These are phyloP conservation scores for Tarenaya hassleriana DNA, from an alignment of 345 rosid species.

Conservation along the genomic window DNA sequence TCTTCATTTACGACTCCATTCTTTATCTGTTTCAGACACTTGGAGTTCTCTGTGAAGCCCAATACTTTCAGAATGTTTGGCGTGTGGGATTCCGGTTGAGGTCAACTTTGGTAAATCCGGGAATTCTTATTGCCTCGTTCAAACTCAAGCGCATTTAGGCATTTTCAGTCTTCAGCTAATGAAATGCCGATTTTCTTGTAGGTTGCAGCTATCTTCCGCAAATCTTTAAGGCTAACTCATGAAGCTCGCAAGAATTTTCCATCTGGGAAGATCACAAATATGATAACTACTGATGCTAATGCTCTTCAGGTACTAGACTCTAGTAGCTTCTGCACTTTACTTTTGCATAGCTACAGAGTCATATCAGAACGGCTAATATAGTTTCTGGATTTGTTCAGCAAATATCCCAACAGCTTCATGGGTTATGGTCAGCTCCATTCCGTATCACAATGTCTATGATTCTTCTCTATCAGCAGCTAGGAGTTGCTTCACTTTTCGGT, in stretches of 20 bases:
- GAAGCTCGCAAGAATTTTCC: constrained; percentile 78
- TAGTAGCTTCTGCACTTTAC: constrained; percentile 6
- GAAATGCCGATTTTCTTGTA: constrained; percentile 25
- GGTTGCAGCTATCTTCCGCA: constrained; percentile 94
- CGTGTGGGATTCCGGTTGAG: constrained; percentile 86
- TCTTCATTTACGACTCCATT: neutral
- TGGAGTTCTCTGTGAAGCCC: constrained; percentile 76
- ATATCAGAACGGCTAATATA: constrained; percentile 14
- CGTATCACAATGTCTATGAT: constrained; percentile 72
- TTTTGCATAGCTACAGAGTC: constrained; percentile 2
- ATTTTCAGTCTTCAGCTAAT: constrained; percentile 11
- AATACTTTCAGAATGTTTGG: constrained; percentile 72
- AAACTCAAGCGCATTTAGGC: constrained; percentile 9
- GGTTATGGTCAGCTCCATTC: constrained; percentile 95
- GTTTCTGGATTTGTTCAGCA: constrained; percentile 39
- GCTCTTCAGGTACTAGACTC: constrained; percentile 71
- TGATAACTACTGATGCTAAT: constrained; percentile 94
- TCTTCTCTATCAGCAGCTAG: constrained; percentile 84
- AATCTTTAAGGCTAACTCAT: constrained; percentile 75
- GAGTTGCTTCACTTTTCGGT: constrained; percentile 87
- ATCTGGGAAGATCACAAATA: constrained; percentile 86
- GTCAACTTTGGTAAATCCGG: constrained; percentile 69
- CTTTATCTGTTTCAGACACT: constrained; percentile 42
- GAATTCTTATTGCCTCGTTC: constrained; percentile 7
- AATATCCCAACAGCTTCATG: constrained; percentile 78